Evolutionary conservation across 306 rosid genomes (phyloP).

Genomic region (Cicer pinnatifidum): DNA sequence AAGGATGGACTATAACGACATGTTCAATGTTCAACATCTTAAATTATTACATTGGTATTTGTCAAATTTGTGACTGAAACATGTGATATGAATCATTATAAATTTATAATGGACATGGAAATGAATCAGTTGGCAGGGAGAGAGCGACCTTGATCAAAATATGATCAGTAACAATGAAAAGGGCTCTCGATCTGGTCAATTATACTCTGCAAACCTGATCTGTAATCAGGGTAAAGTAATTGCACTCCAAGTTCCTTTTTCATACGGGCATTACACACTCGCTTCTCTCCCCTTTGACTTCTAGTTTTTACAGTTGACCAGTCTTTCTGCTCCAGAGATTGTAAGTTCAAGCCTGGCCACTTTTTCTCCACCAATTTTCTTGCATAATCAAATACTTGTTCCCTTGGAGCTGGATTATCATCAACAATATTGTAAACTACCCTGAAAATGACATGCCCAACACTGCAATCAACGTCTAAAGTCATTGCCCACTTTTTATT

Average conservation of each 20-base stretch:
- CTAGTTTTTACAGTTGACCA: slow-evolving; percentile 23
- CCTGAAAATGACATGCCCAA: slow-evolving; percentile 50
- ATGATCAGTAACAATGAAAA: neutral
- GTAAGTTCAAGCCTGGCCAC: slow-evolving; percentile 66
- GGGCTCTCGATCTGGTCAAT: slow-evolving; percentile 65
- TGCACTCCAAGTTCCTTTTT: slow-evolving; percentile 67
- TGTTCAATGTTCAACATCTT: neutral
- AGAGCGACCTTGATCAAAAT: neutral
- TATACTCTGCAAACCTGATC: slow-evolving; percentile 69
- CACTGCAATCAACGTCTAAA: slow-evolving; percentile 17
- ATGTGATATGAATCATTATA: neutral
- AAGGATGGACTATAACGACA: too few species aligned
- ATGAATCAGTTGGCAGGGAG: neutral
- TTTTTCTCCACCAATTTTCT: slow-evolving; percentile 66
- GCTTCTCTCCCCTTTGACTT: slow-evolving; percentile 58
- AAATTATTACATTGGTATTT: slow-evolving; percentile 15
- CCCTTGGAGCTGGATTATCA: slow-evolving; percentile 81
- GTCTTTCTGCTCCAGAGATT: slow-evolving; percentile 25
- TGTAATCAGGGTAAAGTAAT: slow-evolving; percentile 73
- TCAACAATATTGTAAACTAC: slow-evolving; percentile 75
- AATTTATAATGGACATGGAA: neutral
- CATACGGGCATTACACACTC: slow-evolving; percentile 71
- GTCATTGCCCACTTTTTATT: neutral
- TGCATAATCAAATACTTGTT: slow-evolving; percentile 81
- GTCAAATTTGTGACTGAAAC: neutral